Percentiles rank a stretch among this genome's conserved stretches.
Evolutionary conservation across 176 grass and related monocot species (phyloP).

Genomic region (Hordeum vulgare): DNA sequence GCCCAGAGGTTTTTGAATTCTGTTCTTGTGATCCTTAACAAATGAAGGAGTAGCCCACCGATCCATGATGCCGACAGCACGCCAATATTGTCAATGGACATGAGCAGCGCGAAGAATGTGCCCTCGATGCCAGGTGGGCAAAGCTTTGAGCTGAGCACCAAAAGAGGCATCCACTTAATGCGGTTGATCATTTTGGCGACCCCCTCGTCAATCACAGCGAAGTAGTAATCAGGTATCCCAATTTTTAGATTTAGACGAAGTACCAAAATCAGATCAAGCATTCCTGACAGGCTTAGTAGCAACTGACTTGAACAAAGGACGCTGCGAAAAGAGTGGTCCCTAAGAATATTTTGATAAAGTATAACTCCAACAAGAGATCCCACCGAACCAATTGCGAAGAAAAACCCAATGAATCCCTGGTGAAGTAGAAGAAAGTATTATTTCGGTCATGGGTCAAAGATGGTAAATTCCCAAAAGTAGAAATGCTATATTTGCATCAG

Average conservation of each 20-base stretch:
- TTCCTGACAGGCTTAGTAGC: constrained; percentile 61
- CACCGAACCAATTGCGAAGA: constrained; percentile 68
- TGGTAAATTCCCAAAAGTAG: neutral
- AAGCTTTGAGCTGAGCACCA: constrained; percentile 80
- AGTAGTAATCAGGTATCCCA: constrained; percentile 78
- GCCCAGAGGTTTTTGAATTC: constrained; percentile 83
- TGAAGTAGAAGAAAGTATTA: neutral
- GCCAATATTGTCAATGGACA: constrained; percentile 82
- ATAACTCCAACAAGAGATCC: constrained; percentile 68
- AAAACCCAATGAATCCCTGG: constrained; percentile 75
- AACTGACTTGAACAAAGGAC: constrained; percentile 77
- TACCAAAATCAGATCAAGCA: constrained; percentile 76
- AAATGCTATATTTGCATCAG: neutral
- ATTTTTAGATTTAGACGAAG: constrained; percentile 65
- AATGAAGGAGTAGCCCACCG: constrained; percentile 67
- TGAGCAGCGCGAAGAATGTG: constrained; percentile 76
- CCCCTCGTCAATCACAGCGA: constrained; percentile 73
- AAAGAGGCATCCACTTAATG: constrained; percentile 79
- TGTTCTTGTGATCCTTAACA: constrained; percentile 68
- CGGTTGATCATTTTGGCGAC: constrained; percentile 69
- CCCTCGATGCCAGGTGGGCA: constrained; percentile 77
- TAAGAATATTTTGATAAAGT: constrained; percentile 76
- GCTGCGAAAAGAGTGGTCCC: constrained; percentile 46
- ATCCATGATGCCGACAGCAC: constrained; percentile 52
- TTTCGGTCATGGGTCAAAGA: neutral